A percentile compares a stretch with the other conserved stretches of the same genome.
These are phyloP conservation scores for Gonium pectorale DNA, from an alignment of 139 green algal genomes.

Conservation along the genomic window DNA sequence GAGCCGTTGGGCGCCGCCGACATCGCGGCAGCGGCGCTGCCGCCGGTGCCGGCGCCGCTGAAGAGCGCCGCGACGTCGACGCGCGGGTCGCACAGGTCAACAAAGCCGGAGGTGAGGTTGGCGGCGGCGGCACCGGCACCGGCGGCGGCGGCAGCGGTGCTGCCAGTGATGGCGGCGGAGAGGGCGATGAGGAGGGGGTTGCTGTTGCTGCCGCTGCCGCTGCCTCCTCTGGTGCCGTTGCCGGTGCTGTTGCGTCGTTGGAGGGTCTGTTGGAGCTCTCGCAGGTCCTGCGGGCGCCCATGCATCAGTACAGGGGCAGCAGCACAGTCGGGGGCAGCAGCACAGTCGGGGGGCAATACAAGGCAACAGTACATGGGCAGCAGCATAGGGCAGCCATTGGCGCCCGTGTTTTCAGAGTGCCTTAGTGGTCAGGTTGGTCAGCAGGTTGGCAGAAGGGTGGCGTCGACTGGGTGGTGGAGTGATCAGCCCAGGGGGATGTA, in stretches of 20 bases:
- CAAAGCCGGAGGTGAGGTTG: background rate
- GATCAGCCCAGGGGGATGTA: no score
- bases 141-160: background rate
- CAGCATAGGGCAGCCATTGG: no score
- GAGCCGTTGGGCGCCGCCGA: background rate
- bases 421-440: no score
- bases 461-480: no score
- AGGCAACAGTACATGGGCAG: no score
- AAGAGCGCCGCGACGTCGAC: constrained; percentile 22
- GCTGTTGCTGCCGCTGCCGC: background rate
- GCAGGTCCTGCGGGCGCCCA: background rate
- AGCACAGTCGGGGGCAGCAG: no score
- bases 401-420: no score
- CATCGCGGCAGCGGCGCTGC: background rate
- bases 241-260: background rate
- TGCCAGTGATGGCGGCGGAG: background rate
- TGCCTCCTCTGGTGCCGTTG: background rate
- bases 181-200: constrained; percentile 8
- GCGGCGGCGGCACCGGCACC: background rate
- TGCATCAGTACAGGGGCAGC: no score
- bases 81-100: constrained; percentile 28
- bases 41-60: background rate
- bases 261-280: background rate
- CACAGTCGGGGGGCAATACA: no score
- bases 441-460: no score